Evolutionary conservation across 2,329 filamentous ascomycete genomes (phyloP), one percentile per base, ranked within the genome.

Genomic region (Pyrenochaeta sp.): DNA sequence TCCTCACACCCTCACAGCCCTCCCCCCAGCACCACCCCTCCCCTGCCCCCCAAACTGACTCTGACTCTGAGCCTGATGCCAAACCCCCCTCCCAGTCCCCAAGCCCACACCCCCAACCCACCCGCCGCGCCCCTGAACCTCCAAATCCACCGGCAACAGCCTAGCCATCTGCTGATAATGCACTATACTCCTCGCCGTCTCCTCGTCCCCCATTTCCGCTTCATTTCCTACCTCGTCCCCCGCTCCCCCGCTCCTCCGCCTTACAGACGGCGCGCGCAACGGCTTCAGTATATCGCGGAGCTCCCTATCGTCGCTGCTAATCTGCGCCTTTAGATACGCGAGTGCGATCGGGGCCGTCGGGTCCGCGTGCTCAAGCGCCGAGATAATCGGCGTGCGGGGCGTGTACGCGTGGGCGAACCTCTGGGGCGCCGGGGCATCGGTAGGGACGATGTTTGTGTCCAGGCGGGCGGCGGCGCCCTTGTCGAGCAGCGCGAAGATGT

Each of bases 241-340:
- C 3, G 24, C 32, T 8, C 19, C 18, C 6, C 22, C 21, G 0
- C 41, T 26, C 36, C 41, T 41, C 35, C 26, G 20, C 7, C 28
- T 30, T 4, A 22, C 37, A 3, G 41, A 31, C 6, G 51, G 41
- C 5, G 56, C 46, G 5, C 52, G 48, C 0, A 58, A 44, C 0
- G 46, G 81, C 50, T 82, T 87, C 55, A 95, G 71, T 27, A 96
- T 85, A 1, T 87, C 80, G 9, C 79, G 79, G 2, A 97, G 75
- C 65, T 96, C 92, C 19, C 81, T 74, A 28, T 95, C 89, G 40
- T 85, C 79, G 22, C 78, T 82, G 5, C 85, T 83, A 57, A 96
- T 94, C 70, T 99, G 94, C 0, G 94, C 93, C 60, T 83, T 86
- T 36, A 97, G 80, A 65, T 94, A 94, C 7, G 78, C 73, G 3